These are phyloP conservation scores for Litchi chinensis DNA, from an alignment of 345 rosid species.

Conservation along the genomic window DNA sequence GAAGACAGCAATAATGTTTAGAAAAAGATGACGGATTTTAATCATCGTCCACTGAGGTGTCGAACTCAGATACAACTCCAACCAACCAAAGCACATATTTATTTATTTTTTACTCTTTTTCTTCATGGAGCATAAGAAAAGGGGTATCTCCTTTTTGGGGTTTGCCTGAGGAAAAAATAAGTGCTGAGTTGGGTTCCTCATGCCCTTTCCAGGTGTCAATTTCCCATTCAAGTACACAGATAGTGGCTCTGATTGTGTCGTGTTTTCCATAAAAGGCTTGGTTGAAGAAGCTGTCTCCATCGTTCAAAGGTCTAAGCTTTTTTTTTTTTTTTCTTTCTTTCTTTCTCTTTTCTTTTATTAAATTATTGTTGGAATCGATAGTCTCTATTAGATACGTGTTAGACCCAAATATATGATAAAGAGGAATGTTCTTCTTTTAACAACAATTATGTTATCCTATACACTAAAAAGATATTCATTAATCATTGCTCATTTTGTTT, in stretches of 20 bases:
- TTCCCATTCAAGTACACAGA: slow-evolving; percentile 29
- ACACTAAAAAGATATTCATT: too few relatives aligned
- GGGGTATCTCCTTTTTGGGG: slow-evolving; percentile 21
- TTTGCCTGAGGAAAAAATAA: neutral
- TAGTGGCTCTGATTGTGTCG: slow-evolving; percentile 37
- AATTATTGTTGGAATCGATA: neutral
- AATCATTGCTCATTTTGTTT: too few relatives aligned
- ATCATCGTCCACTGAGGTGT: slow-evolving; percentile 19
- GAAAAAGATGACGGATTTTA: slow-evolving; percentile 3
- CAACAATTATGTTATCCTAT: too few relatives aligned
- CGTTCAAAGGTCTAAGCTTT: slow-evolving; percentile 20
- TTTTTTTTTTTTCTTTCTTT: neutral
- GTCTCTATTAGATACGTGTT: slow-evolving; percentile 10
- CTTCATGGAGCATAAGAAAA: neutral
- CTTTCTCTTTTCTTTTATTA: neutral
- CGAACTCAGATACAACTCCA: slow-evolving; percentile 3
- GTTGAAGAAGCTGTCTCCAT: slow-evolving; percentile 31
- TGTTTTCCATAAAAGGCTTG: slow-evolving; percentile 10
- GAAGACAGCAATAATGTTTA: slow-evolving; percentile 8
- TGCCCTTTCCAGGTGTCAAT: slow-evolving; percentile 39
- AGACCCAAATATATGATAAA: neutral
- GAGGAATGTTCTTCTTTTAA: neutral
- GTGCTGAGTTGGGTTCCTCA: slow-evolving; percentile 28
- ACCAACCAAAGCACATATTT: neutral
- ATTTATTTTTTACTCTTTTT: neutral